Evolutionary conservation across 169 alveolate genomes (phyloP).

Genomic region (Pseudocohnilembus persalinus): DNA sequence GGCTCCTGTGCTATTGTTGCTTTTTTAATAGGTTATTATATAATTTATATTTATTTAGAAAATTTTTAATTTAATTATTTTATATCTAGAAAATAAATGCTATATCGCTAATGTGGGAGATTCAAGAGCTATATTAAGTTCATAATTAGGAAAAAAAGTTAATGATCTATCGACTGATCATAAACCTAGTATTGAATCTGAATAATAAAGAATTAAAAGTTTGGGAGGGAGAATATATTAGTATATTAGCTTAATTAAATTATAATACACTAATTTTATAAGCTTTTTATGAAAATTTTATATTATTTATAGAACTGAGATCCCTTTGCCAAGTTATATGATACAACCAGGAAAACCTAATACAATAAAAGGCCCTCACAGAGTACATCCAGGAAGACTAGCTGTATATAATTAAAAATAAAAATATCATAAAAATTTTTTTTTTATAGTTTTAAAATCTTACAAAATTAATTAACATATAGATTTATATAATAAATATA

Average conservation of each 20-base stretch:
- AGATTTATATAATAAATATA: too few relatives aligned
- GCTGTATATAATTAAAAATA: conserved; percentile 39
- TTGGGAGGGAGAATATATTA: conserved; percentile 74
- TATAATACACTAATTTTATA: conserved; percentile 12
- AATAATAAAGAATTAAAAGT: conserved; percentile 64
- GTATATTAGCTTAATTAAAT: too few relatives aligned
- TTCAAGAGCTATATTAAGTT: conserved; percentile 82
- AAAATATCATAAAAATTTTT: background rate
- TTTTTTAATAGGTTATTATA: conserved; percentile 49
- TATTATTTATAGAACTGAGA: conserved; percentile 5
- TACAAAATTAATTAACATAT: too few relatives aligned
- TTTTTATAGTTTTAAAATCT: too few relatives aligned
- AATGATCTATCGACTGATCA: conserved; percentile 74
- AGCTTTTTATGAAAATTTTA: background rate
- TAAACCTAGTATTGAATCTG: conserved; percentile 79
- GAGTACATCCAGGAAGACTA: conserved; percentile 88
- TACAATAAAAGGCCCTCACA: conserved; percentile 73
- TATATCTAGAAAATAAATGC: conserved; percentile 60
- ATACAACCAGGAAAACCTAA: conserved; percentile 32
- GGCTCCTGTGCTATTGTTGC: conserved; percentile 78
- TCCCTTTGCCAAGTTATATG: conserved; percentile 17
- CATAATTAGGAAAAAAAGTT: conserved; percentile 58
- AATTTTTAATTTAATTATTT: background rate
- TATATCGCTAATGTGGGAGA: conserved; percentile 90
- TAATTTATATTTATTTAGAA: background rate